Conservation (phyloP, 2,329 filamentous ascomycete genomes). For the Alternaria arbusti region DNA sequence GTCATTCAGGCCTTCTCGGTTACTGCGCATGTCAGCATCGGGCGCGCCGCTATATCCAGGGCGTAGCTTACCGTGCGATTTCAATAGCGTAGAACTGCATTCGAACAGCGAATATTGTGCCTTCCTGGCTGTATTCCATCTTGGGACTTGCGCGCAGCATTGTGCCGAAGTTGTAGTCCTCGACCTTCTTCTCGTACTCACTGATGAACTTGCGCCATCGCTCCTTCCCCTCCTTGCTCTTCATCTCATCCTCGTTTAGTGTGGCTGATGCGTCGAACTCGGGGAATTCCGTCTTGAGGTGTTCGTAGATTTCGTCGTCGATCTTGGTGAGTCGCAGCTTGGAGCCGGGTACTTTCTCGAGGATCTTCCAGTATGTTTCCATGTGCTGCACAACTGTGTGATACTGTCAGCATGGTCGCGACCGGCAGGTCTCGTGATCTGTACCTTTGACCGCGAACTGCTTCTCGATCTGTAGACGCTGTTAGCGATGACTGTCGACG, state of each 20-base stretch:
- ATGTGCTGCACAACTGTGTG: slow-evolving; percentile 84
- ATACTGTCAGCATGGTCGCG: slow-evolving; percentile 16
- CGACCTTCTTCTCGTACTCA: slow-evolving; percentile 90
- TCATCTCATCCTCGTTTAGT: slow-evolving; percentile 93
- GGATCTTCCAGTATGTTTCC: slow-evolving; percentile 94
- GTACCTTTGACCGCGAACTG: slow-evolving; percentile 96
- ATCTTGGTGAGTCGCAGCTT: slow-evolving; percentile 87
- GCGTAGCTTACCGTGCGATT: slow-evolving; percentile 65
- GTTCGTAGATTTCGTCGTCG: slow-evolving; percentile 92
- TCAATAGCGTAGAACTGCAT: slow-evolving; percentile 88
- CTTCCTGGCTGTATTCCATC: slow-evolving; percentile 84
- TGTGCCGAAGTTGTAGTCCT: slow-evolving; percentile 98
- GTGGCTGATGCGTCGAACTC: slow-evolving; percentile 85
- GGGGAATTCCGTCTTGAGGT: slow-evolving; percentile 86
- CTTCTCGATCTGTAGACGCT: slow-evolving; percentile 81
- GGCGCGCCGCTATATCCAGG: background rate
- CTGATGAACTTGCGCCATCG: slow-evolving; percentile 94
- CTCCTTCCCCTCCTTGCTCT: slow-evolving; percentile 95
- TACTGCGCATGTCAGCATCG: slow-evolving; percentile 57
- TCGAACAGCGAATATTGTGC: slow-evolving; percentile 85
- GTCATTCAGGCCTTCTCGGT: slow-evolving; percentile 88
- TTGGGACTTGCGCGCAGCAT: slow-evolving; percentile 82
- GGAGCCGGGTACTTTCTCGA: slow-evolving; percentile 90
- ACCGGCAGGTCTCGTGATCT: background rate
- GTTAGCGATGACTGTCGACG: slow-evolving; percentile 24